Base-by-base conservation (phyloP, 192 early-diverging fungal species). In the Linderina pennispora region DNA sequence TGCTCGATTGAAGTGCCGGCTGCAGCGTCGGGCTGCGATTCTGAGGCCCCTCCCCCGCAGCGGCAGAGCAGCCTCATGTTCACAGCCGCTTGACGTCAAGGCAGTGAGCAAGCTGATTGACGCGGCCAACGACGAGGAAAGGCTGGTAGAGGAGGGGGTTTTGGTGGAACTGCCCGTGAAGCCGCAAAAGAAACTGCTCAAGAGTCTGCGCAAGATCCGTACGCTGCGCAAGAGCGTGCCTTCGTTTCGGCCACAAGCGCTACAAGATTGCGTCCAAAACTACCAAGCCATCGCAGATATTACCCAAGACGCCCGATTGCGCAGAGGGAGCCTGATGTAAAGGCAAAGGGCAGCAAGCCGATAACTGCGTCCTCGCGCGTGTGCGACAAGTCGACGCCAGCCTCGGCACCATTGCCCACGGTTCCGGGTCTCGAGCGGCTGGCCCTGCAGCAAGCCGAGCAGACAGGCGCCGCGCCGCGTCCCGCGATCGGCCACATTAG, bases 51-150 rank as follows among this genome's bases (percentile, higher is more conserved):
- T 19, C 31, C 49, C 18, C 66, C 66, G 10, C 53, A 42, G 25
- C 66, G 66, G 1, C 36, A 34, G 1, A 38, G 66, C n/a, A 70
- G 66, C 20, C 59, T 70, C 6, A 70, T 70, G 66, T 70, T 70
- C 40, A 53, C 66, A 58, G 0, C 26, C 62, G 22, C 25, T 70
- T 33, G 55, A 70, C 26, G 66, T 62, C 10, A 23, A 54, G 1
- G 59, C 55, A 2, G 59, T 70, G 0, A 53, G 66, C 13, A 45
- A 58, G 17, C 23, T 70, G 8, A 58, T 70, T n/a, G 66, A 70
- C 20, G 57, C 54, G 3, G 49, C 50, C 17, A 26, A 38, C 10
- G 33, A 41, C n/a, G 38, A 32, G 19, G 34, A 36, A 18, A 18
- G 36, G 26, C 20, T 34, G 21, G 32, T 8, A 14, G 37, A 31